Evolutionary conservation across 768 basidiomycete species (phyloP).

Genomic region (Antrodiella citrinella): DNA sequence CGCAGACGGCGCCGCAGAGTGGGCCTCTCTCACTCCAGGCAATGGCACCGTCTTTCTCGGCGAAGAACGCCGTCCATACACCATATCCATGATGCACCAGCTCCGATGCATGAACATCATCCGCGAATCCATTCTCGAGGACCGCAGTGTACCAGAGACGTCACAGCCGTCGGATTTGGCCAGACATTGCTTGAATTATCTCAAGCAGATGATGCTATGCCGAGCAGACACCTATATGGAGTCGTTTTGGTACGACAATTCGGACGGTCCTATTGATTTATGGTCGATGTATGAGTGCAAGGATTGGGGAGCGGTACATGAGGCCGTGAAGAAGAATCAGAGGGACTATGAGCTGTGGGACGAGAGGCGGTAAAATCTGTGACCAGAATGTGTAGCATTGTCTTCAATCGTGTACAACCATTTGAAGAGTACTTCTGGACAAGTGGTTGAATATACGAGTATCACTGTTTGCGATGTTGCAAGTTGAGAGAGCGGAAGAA

Average conservation of each 20-base stretch:
- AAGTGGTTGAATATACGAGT: too few species aligned
- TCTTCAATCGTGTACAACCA: too few species aligned
- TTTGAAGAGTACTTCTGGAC: too few species aligned
- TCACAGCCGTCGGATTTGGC: slow-evolving; percentile 2
- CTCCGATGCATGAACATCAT: slow-evolving; percentile 32
- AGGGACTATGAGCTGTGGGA: slow-evolving; percentile 6
- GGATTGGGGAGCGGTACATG: slow-evolving; percentile 18
- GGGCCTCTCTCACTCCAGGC: slow-evolving; percentile 19
- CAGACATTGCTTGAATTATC: slow-evolving; percentile 33
- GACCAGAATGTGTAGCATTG: not conserved
- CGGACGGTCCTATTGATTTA: slow-evolving; percentile 4
- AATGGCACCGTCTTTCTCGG: slow-evolving; percentile 22
- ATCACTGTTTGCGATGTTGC: too few species aligned
- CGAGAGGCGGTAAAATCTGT: too few species aligned
- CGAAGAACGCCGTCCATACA: slow-evolving; percentile 20
- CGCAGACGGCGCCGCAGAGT: slow-evolving; percentile 10
- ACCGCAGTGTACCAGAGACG: not conserved
- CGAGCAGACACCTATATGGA: slow-evolving; percentile 26
- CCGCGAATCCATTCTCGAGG: slow-evolving; percentile 18
- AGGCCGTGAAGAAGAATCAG: slow-evolving; percentile 13
- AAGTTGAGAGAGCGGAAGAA: too few species aligned
- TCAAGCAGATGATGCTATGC: slow-evolving; percentile 31
- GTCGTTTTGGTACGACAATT: slow-evolving; percentile 12
- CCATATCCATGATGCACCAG: slow-evolving; percentile 31
- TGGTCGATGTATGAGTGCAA: slow-evolving; percentile 10